Percentiles rank a stretch among this genome's conserved stretches.
phyloP scores from a whole-genome alignment of 306 rosid species.

The Argentina anserina region DNA sequence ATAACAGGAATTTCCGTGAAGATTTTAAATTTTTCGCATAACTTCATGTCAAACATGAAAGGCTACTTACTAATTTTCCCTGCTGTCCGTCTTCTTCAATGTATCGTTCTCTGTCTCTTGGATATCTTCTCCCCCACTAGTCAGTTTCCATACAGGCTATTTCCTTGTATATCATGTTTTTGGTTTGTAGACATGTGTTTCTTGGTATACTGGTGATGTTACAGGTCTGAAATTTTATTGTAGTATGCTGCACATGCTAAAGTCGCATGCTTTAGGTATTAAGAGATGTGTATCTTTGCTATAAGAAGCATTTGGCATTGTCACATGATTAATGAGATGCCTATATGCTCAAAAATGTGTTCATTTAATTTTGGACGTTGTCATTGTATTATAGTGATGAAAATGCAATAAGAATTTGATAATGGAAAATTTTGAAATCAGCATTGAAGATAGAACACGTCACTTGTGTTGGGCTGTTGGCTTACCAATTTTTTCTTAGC shows the following conservation, averaged over 20 bases:
- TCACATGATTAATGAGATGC: slow-evolving; percentile 7
- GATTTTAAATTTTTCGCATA: background rate
- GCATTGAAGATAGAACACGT: background rate
- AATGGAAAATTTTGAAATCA: background rate
- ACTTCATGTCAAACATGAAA: background rate
- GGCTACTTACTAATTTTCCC: background rate
- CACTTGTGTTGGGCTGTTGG: background rate
- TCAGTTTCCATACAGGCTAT: background rate
- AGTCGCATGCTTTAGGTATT: background rate
- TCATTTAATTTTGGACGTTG: background rate
- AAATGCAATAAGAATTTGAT: background rate
- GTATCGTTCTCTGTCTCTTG: slow-evolving; percentile 1
- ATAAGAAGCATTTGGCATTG: background rate
- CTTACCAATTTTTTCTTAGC: slow-evolving; percentile 2
- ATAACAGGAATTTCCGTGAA: background rate
- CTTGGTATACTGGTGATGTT: background rate
- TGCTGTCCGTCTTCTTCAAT: background rate
- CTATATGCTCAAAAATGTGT: background rate
- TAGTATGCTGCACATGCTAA: background rate
- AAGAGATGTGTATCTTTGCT: background rate
- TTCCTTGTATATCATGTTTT: background rate
- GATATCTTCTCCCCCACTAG: background rate
- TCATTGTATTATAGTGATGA: background rate
- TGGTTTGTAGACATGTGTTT: background rate
- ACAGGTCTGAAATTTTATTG: background rate